These are phyloP conservation scores for Cyberlindnera suaveolens DNA, from an alignment of 805 yeast species.

Conservation along the genomic window DNA sequence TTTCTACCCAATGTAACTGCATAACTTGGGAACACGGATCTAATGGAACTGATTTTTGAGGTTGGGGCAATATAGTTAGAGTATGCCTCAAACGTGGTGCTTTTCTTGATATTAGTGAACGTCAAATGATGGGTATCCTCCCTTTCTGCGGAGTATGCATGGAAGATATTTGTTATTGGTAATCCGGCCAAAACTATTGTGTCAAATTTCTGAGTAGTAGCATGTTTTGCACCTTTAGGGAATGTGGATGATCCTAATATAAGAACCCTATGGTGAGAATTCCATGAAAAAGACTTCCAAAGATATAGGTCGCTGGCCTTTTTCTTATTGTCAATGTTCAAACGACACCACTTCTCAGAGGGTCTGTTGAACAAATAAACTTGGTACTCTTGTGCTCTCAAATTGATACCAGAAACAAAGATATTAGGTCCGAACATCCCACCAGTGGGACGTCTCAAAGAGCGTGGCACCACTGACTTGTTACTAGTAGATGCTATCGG, in stretches of 20 bases:
- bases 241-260: constrained; percentile 41
- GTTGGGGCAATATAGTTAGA: constrained; percentile 74
- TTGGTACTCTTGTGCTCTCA: constrained; percentile 36
- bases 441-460: constrained; percentile 49
- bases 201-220: constrained; percentile 38
- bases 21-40: constrained; percentile 68
- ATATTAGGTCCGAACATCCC: constrained; percentile 63
- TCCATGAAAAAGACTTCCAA: constrained; percentile 70
- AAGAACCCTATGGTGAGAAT: constrained; percentile 67
- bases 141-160: constrained; percentile 6
- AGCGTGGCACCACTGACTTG: constrained; percentile 35
- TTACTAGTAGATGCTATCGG: constrained; percentile 18
- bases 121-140: constrained; percentile 10
- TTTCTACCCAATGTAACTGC: constrained; percentile 75
- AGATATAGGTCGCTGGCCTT: constrained; percentile 41
- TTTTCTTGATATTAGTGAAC: constrained; percentile 10
- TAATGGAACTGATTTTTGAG: constrained; percentile 54
- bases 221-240: constrained; percentile 20
- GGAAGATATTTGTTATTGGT: constrained; percentile 45
- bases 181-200: constrained; percentile 43
- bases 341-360: constrained; percentile 57
- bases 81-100: constrained; percentile 51
- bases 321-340: constrained; percentile 47
- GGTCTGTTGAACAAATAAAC: constrained; percentile 47
- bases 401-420: constrained; percentile 53